A percentile compares a stretch with the other conserved stretches of the same genome.
phyloP scores from a whole-genome alignment of 73 alveolate genomes.

The Effrenium voratum region DNA sequence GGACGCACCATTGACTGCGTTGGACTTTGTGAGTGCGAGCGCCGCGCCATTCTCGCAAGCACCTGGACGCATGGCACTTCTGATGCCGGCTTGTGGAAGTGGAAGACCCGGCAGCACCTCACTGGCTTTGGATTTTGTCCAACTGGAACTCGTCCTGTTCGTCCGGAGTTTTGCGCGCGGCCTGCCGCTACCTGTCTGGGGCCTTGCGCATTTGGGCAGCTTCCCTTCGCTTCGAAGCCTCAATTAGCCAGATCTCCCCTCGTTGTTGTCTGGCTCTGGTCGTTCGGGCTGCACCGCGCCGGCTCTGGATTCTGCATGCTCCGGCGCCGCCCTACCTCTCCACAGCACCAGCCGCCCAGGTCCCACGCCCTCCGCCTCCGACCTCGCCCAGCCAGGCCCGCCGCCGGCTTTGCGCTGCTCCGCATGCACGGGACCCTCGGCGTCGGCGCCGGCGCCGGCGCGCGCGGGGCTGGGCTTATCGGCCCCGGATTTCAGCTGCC shows the following conservation, averaged over 20 bases:
- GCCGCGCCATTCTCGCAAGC: not conserved
- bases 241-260: not conserved
- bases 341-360: too few species aligned
- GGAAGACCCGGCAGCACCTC: not conserved
- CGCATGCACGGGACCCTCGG: not conserved
- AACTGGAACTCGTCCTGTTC: not conserved
- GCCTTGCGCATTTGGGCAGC: too few species aligned
- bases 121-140: not conserved
- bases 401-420: not conserved
- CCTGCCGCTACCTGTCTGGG: too few species aligned
- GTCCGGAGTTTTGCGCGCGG: too few species aligned
- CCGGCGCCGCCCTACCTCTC: too few species aligned
- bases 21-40: not conserved
- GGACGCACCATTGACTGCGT: not conserved
- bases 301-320: not conserved
- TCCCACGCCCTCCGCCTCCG: not conserved
- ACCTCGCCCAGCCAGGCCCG: not conserved
- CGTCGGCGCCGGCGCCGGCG: not conserved
- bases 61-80: not conserved
- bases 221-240: not conserved
- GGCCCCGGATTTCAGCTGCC: not conserved
- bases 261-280: not conserved
- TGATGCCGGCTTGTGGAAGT: not conserved
- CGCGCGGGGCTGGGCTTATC: not conserved
- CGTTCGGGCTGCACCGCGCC: not conserved